A percentile compares a stretch with the other conserved stretches of the same genome.
phyloP scores from a whole-genome alignment of 306 rosid species.

The Argentina anserina region DNA sequence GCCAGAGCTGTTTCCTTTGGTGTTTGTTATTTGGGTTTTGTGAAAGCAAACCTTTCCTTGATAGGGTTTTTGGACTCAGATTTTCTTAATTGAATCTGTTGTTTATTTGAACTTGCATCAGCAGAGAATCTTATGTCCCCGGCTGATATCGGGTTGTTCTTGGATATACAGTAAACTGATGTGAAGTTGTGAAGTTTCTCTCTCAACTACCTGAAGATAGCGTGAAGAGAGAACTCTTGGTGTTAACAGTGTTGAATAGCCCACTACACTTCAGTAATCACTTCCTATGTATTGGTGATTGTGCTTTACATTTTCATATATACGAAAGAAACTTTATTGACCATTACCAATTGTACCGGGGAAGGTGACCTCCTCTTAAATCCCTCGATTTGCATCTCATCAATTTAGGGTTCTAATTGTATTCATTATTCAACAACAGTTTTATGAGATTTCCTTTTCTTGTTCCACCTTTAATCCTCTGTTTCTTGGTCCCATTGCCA shows the following conservation, averaged over 20 bases:
- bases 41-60: not conserved
- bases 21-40: not conserved
- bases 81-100: not conserved
- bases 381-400: not conserved
- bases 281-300: not conserved
- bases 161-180: not conserved
- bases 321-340: not conserved
- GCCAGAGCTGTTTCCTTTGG: not conserved
- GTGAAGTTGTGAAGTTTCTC: not conserved
- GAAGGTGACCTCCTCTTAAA: not conserved
- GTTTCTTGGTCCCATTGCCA: not conserved
- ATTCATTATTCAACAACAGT: not conserved
- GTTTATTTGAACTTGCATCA: not conserved
- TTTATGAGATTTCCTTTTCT: no score
- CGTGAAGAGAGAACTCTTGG: not conserved
- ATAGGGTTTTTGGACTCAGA: not conserved
- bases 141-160: not conserved
- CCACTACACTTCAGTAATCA: no score
- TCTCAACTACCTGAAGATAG: not conserved
- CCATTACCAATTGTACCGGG: not conserved
- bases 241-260: not conserved
- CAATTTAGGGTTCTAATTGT: not conserved
- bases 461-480: not conserved
- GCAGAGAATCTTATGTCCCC: not conserved
- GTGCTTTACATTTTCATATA: not conserved